Evolutionary conservation across 257 asterid genomes (phyloP).

Genomic region (Solanum sejunctum): DNA sequence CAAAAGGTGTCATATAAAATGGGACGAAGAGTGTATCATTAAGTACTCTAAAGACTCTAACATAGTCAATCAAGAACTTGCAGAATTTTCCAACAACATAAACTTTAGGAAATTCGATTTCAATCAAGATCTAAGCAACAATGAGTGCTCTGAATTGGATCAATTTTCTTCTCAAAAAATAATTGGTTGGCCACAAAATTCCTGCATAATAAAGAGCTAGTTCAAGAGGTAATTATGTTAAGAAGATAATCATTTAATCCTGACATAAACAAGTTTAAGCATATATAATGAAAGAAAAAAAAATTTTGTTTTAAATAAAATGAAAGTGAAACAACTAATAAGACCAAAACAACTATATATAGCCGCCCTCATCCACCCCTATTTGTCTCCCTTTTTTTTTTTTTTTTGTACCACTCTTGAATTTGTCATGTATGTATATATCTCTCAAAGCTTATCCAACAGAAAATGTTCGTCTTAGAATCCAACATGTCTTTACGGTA

Average conservation of each 20-base stretch:
- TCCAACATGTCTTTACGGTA: background rate
- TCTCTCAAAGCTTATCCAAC: background rate
- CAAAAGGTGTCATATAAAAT: too few species aligned
- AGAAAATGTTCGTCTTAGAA: background rate
- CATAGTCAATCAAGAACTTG: background rate
- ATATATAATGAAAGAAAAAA: background rate
- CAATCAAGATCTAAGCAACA: constrained; percentile 1
- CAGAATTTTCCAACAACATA: background rate
- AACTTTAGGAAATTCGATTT: constrained; percentile 1
- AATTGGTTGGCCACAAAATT: too few species aligned
- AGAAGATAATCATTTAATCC: background rate
- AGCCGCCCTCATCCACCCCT: background rate
- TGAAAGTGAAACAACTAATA: background rate
- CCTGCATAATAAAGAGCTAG: too few species aligned
- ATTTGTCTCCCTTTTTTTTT: background rate
- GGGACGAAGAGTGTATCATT: background rate
- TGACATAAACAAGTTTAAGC: background rate
- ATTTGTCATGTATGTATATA: background rate
- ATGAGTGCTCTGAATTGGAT: background rate
- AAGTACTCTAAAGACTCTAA: background rate
- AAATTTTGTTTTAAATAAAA: background rate
- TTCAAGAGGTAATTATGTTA: too few species aligned
- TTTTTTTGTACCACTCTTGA: background rate
- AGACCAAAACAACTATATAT: background rate
- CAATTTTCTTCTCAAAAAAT: too few species aligned